Evolutionary conservation across 2,329 filamentous ascomycete species (phyloP), one percentile per base, ranked within the genome.

Genomic region (Intubia oerlemansii): DNA sequence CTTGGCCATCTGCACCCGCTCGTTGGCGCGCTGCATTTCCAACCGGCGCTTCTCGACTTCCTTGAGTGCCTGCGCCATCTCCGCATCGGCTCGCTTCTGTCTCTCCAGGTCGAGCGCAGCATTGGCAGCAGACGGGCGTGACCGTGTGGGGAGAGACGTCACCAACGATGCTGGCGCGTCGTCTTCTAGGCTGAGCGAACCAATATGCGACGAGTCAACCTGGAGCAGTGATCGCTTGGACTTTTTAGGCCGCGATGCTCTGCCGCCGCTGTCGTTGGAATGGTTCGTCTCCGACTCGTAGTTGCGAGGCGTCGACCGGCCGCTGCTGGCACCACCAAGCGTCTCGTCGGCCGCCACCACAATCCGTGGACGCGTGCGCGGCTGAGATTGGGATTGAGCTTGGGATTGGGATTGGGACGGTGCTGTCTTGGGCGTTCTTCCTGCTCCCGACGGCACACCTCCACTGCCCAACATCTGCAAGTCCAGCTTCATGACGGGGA

Each of bases 401-500:
- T n/a, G n/a, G n/a, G n/a, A n/a, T n/a, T n/a, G n/a, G n/a, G n/a
- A n/a, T n/a, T n/a, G n/a, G n/a, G n/a, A n/a, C n/a, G n/a, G n/a
- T n/a, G n/a, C n/a, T n/a, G n/a, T n/a, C n/a, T n/a, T n/a, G n/a
- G 3, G 25, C 25, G 7, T 17, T 20, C 17, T 20, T 19, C n/a
- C 18, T 14, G 6, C 25, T 15, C 11, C 32, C 17, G 4, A 21
- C 19, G 8, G 8, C 19, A n/a, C 8, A 8, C 30, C 17, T 3
- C 30, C 24, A 28, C 40, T 41, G 22, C 47, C 49, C 7, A 61
- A 46, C 34, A 62, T 63, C 18, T 73, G 71, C 7, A 93, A 62
- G 36, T 90, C 73, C 26, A 98, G 61, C 45, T 91, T 72, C 70
- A 98, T 88, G 42, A 98, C 85, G 3, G 88, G 88, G 41, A 98